phyloP scores from a whole-genome alignment of 139 green algal species.

The Chlorella vulgaris region DNA sequence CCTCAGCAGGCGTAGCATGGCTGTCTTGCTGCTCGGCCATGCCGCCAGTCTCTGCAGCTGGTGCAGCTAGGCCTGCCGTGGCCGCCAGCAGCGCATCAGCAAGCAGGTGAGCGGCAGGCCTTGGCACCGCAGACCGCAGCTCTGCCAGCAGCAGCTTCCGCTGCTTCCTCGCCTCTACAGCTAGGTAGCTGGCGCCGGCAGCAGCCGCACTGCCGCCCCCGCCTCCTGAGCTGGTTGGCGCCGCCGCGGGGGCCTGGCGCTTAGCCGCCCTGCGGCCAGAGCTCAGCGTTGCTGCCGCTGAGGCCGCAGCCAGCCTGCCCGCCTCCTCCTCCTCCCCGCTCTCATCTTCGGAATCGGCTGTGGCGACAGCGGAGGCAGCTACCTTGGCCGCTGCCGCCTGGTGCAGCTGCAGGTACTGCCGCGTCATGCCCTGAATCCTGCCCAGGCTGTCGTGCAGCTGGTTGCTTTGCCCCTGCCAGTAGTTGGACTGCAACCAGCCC shows the following conservation, averaged over 20 bases:
- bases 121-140: slow-evolving; percentile 51
- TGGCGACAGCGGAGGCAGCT: not conserved
- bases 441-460: slow-evolving; percentile 36
- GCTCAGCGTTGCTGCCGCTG: not conserved
- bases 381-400: slow-evolving; percentile 47
- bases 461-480: slow-evolving; percentile 70
- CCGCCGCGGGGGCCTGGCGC: not conserved
- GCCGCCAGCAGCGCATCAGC: slow-evolving; percentile 48
- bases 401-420: slow-evolving; percentile 30
- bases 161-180: slow-evolving; percentile 44
- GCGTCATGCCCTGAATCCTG: slow-evolving; percentile 37
- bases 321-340: slow-evolving; percentile 15
- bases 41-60: not conserved
- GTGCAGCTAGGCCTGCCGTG: not conserved
- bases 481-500: slow-evolving; percentile 69
- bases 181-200: slow-evolving; percentile 28
- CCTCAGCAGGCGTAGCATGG: too few relatives aligned
- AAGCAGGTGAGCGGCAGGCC: slow-evolving; percentile 45
- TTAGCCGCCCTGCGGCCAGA: not conserved
- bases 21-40: too few relatives aligned
- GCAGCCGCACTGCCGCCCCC: not conserved
- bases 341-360: slow-evolving; percentile 8
- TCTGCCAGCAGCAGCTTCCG: slow-evolving; percentile 51
- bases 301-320: not conserved
- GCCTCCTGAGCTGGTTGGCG: not conserved